Conservation (phyloP, 495 filamentous ascomycete genomes). For the Chlorociboria aeruginascens region DNA sequence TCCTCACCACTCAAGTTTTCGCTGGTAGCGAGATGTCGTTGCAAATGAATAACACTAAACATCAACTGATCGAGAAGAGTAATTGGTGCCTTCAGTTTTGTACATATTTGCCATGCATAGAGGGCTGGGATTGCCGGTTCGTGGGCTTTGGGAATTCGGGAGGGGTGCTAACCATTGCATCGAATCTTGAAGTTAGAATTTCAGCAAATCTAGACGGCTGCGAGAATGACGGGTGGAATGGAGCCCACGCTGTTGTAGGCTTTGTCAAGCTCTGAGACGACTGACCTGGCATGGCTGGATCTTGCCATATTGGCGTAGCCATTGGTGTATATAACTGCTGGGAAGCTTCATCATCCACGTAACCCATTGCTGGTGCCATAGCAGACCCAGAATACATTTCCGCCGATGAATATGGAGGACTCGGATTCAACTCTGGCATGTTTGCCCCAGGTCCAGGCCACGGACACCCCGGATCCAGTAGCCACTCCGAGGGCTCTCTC, state of each 20-base stretch:
- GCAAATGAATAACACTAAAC: constrained; percentile 15
- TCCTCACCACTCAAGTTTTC: constrained; percentile 8
- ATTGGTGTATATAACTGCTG: constrained; percentile 7
- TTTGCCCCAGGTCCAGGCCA: too few relatives aligned
- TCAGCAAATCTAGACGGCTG: constrained; percentile 17
- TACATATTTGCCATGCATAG: constrained; percentile 16
- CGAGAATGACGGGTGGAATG: constrained; percentile 15
- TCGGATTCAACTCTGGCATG: too few relatives aligned
- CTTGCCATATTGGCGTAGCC: constrained; percentile 14
- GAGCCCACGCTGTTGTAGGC: constrained; percentile 13
- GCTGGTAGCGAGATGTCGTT: constrained; percentile 13
- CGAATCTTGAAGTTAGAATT: constrained; percentile 11
- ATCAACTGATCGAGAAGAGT: constrained; percentile 17
- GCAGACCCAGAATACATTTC: neutral
- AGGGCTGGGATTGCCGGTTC: constrained; percentile 18
- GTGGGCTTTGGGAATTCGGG: constrained; percentile 5
- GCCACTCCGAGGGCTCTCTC: constrained; percentile 14
- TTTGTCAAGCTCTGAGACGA: constrained; percentile 5
- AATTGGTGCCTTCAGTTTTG: constrained; percentile 17
- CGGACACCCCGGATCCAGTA: constrained; percentile 1
- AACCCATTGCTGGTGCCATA: neutral
- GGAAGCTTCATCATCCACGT: constrained; percentile 5
- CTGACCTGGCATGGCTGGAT: constrained; percentile 9
- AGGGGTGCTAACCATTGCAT: constrained; percentile 4
- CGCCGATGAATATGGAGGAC: neutral